These are phyloP conservation scores for Ustilago bromivora DNA, from an alignment of 1,284 basidiomycete genomes.

Conservation along the genomic window DNA sequence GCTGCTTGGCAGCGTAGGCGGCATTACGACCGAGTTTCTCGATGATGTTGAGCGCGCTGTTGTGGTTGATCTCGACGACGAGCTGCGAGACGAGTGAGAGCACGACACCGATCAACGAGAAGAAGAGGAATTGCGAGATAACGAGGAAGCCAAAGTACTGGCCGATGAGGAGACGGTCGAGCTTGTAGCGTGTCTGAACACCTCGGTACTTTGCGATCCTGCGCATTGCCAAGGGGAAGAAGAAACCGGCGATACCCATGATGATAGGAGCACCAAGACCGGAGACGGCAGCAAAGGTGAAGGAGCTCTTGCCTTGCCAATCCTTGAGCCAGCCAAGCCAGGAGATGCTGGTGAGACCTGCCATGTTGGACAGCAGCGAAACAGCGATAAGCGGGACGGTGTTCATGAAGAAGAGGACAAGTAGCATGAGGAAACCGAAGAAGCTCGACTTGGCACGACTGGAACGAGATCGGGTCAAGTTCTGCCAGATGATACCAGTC, in stretches of 20 bases:
- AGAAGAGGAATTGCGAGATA: conserved; percentile 67
- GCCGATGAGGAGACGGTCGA: conserved; percentile 57
- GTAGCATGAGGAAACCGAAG: conserved; percentile 57
- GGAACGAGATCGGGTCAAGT: conserved; percentile 54
- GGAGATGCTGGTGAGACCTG: conserved; percentile 47
- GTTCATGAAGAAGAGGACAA: conserved; percentile 63
- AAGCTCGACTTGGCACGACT: conserved; percentile 52
- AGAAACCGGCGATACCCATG: conserved; percentile 57
- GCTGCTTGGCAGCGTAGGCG: conserved; percentile 54
- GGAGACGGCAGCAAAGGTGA: conserved; percentile 62
- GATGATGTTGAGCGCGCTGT: conserved; percentile 45
- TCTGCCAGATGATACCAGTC: conserved; percentile 66
- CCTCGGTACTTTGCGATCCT: conserved; percentile 66
- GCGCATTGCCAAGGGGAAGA: conserved; percentile 65
- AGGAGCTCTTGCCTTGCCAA: conserved; percentile 51
- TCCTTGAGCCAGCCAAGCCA: conserved; percentile 52
- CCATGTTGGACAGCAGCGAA: conserved; percentile 65
- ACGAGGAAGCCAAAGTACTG: conserved; percentile 67
- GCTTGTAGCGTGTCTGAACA: conserved; percentile 57
- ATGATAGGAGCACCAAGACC: conserved; percentile 65
- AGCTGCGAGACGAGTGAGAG: conserved; percentile 58
- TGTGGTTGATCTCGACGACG: conserved; percentile 49
- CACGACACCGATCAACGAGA: conserved; percentile 66
- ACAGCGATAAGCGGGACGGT: conserved; percentile 62
- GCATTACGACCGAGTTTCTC: conserved; percentile 45